A percentile compares a stretch with the other conserved stretches of the same genome.
Evolutionary conservation across 768 basidiomycete species (phyloP).

Genomic region (Agrocybe pediades): DNA sequence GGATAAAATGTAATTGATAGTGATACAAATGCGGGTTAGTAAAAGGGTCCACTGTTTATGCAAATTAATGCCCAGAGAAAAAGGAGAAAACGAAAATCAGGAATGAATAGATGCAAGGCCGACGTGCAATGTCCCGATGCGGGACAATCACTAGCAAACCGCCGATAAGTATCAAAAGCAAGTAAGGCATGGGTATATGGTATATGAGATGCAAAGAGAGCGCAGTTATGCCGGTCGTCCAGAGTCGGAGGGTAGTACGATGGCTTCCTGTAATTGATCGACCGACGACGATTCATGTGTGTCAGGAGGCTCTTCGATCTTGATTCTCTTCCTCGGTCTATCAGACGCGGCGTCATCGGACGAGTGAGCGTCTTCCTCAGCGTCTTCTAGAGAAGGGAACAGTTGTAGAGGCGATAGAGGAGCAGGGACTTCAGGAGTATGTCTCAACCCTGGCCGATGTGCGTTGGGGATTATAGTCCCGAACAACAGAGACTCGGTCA

Average conservation of each 20-base stretch:
- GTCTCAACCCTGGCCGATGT: neutral
- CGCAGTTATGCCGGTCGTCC: neutral
- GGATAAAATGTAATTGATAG: slow-evolving; percentile 3
- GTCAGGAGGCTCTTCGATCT: neutral
- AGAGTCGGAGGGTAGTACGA: neutral
- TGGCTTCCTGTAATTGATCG: neutral
- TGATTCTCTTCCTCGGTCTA: slow-evolving; percentile 9
- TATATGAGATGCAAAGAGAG: neutral
- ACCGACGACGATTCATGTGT: neutral
- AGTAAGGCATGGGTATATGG: neutral
- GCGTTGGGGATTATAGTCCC: neutral
- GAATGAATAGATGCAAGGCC: neutral
- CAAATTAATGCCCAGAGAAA: neutral
- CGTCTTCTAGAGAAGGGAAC: neutral
- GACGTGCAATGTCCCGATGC: neutral
- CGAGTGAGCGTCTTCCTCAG: neutral
- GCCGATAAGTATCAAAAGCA: neutral
- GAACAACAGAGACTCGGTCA: neutral
- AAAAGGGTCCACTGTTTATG: too few relatives aligned
- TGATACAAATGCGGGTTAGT: too few relatives aligned
- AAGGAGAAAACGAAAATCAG: neutral
- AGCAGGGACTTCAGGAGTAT: neutral
- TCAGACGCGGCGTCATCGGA: neutral
- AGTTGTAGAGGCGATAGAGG: neutral
- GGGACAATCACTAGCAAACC: neutral